Evolutionary conservation across 495 filamentous ascomycete species (phyloP).

Genomic region (Echria macrotheca): DNA sequence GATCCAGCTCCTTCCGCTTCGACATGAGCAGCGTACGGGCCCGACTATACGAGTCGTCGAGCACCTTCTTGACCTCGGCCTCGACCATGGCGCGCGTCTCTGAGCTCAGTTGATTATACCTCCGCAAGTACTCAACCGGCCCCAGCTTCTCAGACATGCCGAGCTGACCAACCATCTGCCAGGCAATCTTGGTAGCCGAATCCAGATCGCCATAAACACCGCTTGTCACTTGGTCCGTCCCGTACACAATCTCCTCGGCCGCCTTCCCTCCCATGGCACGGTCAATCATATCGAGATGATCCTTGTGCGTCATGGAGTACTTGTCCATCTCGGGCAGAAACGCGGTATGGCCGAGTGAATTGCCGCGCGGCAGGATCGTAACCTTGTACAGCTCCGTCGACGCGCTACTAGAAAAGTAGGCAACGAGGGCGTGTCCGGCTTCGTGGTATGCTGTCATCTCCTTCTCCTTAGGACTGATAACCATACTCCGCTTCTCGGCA

Average conservation of each 20-base stretch:
- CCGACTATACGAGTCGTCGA: constrained; percentile 75
- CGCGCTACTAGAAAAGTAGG: constrained; percentile 64
- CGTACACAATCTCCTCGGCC: constrained; percentile 90
- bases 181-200: constrained; percentile 71
- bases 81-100: constrained; percentile 84
- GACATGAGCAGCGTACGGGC: constrained; percentile 63
- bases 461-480: constrained; percentile 77
- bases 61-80: constrained; percentile 71
- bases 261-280: constrained; percentile 86
- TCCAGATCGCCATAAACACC: constrained; percentile 65
- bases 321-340: constrained; percentile 86
- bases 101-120: constrained; percentile 74
- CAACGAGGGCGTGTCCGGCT: constrained; percentile 88
- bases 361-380: constrained; percentile 88
- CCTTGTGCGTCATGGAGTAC: constrained; percentile 67
- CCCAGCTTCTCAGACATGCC: constrained; percentile 88
- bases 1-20: constrained; percentile 76
- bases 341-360: constrained; percentile 76
- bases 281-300: constrained; percentile 73
- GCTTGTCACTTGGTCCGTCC: constrained; percentile 76
- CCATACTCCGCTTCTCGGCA: constrained; percentile 77
- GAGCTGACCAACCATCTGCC: constrained; percentile 74
- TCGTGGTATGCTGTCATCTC: constrained; percentile 98
- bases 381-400: constrained; percentile 85
- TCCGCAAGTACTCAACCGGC: constrained; percentile 75